These are phyloP conservation scores for Suillus hirtellus DNA, from an alignment of 768 basidiomycete genomes.

Conservation along the genomic window DNA sequence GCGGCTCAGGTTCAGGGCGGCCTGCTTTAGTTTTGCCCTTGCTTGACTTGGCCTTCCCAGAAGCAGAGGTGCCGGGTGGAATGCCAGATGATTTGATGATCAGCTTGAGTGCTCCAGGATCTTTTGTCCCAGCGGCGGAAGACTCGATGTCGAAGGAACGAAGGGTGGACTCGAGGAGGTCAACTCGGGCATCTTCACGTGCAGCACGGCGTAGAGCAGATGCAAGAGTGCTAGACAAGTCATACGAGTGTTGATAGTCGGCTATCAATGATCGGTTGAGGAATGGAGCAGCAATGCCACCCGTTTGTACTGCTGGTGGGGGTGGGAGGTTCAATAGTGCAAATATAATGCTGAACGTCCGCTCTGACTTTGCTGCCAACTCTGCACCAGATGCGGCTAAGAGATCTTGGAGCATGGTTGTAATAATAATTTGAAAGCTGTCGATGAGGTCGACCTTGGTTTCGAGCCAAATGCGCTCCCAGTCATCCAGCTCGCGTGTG, in stretches of 20 bases:
- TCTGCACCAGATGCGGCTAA: constrained; percentile 41
- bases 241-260: constrained; percentile 73
- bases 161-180: constrained; percentile 55
- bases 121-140: constrained; percentile 21
- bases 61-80: constrained; percentile 36
- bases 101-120: constrained; percentile 62
- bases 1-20: constrained; percentile 17
- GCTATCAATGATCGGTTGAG: constrained; percentile 65
- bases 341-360: constrained; percentile 58
- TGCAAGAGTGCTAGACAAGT: constrained; percentile 52
- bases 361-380: constrained; percentile 51
- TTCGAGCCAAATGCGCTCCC: constrained; percentile 71
- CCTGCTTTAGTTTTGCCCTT: constrained; percentile 47
- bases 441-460: constrained; percentile 76
- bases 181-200: constrained; percentile 59
- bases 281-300: constrained; percentile 44
- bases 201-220: constrained; percentile 43
- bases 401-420: constrained; percentile 50
- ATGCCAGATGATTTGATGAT: constrained; percentile 63
- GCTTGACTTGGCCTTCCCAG: constrained; percentile 26
- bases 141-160: constrained; percentile 36
- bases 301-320: constrained; percentile 20
- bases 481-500: constrained; percentile 50
- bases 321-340: constrained; percentile 51
- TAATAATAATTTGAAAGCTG: constrained; percentile 60